These are phyloP conservation scores for Monascus purpureus DNA, from an alignment of 495 filamentous ascomycete species.

Conservation along the genomic window DNA sequence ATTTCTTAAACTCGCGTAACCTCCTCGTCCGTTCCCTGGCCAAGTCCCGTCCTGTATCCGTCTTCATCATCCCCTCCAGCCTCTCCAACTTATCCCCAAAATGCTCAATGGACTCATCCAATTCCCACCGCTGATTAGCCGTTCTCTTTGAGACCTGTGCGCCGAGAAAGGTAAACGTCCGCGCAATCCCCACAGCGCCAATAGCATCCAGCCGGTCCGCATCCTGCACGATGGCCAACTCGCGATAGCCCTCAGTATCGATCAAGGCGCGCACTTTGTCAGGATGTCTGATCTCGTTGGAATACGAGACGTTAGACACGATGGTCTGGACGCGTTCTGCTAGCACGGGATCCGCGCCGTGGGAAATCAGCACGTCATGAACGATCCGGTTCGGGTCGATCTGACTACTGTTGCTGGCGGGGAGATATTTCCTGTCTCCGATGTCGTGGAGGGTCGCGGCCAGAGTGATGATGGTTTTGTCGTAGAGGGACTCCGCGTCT, in stretches of 20 bases:
- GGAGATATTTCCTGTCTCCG: constrained; percentile 69
- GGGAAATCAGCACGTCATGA: constrained; percentile 39
- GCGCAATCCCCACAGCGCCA: constrained; percentile 68
- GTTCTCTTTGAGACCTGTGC: constrained; percentile 33
- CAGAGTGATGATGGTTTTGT: constrained; percentile 49
- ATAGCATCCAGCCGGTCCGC: constrained; percentile 83
- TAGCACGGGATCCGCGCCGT: constrained; percentile 38
- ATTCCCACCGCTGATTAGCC: constrained; percentile 24
- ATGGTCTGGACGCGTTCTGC: constrained; percentile 53
- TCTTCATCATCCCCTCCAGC: constrained; percentile 76
- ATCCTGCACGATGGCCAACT: constrained; percentile 78
- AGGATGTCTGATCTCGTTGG: constrained; percentile 52
- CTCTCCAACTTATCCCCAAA: constrained; percentile 66
- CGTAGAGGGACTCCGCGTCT: constrained; percentile 19
- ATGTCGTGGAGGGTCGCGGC: constrained; percentile 77
- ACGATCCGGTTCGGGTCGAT: constrained; percentile 41
- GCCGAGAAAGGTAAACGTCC: constrained; percentile 65
- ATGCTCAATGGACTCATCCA: constrained; percentile 56
- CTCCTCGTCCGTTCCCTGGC: constrained; percentile 50
- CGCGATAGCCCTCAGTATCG: constrained; percentile 37
- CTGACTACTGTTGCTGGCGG: constrained; percentile 9
- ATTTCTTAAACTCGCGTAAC: constrained; percentile 45
- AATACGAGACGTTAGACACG: constrained; percentile 61
- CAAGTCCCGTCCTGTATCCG: constrained; percentile 50
- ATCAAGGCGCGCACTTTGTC: constrained; percentile 37